phyloP scores from a whole-genome alignment of 345 rosid species.

The Acer yangbiense region DNA sequence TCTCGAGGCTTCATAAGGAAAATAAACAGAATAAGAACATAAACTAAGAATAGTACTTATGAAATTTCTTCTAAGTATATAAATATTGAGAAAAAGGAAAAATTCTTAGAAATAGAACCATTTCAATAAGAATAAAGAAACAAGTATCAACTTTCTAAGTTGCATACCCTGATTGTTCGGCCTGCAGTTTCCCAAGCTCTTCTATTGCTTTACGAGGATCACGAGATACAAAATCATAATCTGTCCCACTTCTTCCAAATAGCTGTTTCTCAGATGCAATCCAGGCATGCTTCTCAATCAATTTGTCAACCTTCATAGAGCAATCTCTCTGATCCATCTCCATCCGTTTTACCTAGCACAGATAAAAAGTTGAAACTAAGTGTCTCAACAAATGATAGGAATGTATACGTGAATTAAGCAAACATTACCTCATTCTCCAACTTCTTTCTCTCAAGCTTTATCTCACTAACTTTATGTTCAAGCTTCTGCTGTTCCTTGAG shows the following conservation, averaged over 20 bases:
- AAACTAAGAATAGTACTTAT: neutral
- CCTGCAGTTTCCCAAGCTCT: conserved; percentile 81
- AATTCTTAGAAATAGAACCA: neutral
- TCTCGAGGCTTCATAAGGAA: conserved; percentile 65
- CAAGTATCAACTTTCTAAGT: conserved; percentile 15
- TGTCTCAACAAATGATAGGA: conserved; percentile 10
- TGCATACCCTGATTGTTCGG: conserved; percentile 81
- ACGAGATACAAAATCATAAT: conserved; percentile 81
- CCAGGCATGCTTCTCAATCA: conserved; percentile 96
- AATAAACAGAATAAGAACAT: conserved; percentile 14
- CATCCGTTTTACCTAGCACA: conserved; percentile 70
- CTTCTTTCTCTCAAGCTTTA: conserved; percentile 85
- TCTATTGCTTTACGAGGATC: conserved; percentile 78
- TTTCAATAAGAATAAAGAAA: neutral
- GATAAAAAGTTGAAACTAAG: neutral
- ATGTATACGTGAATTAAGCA: neutral
- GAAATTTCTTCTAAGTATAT: neutral
- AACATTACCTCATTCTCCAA: conserved; percentile 90
- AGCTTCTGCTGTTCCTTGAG: conserved; percentile 71
- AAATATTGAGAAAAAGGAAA: conserved; percentile 8
- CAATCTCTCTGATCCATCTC: conserved; percentile 86
- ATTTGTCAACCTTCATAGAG: conserved; percentile 73
- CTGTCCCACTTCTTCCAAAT: conserved; percentile 94
- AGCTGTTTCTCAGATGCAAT: conserved; percentile 88
- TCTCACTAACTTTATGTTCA: conserved; percentile 69